These are phyloP conservation scores for Solanum okadae DNA, from an alignment of 257 asterid genomes.

Conservation along the genomic window DNA sequence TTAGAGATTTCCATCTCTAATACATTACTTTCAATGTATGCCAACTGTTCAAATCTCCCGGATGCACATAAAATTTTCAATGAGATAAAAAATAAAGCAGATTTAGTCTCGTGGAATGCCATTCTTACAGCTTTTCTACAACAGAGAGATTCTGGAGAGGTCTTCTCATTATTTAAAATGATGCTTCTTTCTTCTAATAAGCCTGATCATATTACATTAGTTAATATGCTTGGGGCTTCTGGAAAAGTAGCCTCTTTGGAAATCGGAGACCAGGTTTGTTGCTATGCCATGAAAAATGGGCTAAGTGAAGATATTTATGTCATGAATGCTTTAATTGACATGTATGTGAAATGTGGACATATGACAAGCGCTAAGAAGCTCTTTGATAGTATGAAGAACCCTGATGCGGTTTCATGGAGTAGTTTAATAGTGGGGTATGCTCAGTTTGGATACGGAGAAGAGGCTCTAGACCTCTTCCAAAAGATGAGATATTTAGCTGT, in stretches of 20 bases:
- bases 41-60: slow-evolving; percentile 38
- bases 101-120: slow-evolving; percentile 76
- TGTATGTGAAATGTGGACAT: slow-evolving; percentile 72
- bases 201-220: slow-evolving; percentile 49
- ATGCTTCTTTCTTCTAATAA: slow-evolving; percentile 35
- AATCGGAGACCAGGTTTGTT: slow-evolving; percentile 42
- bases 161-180: slow-evolving; percentile 37
- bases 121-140: slow-evolving; percentile 46
- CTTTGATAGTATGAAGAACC: slow-evolving; percentile 33
- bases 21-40: slow-evolving; percentile 56
- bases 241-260: slow-evolving; percentile 48
- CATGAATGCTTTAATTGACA: slow-evolving; percentile 50
- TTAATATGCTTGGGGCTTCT: slow-evolving; percentile 44
- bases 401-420: slow-evolving; percentile 61
- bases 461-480: slow-evolving; percentile 42
- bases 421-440: slow-evolving; percentile 65
- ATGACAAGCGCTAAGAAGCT: slow-evolving; percentile 37
- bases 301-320: slow-evolving; percentile 31
- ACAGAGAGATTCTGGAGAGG: slow-evolving; percentile 31
- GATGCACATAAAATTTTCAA: slow-evolving; percentile 43
- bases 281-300: slow-evolving; percentile 36
- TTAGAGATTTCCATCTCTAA: slow-evolving; percentile 47
- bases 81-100: slow-evolving; percentile 31
- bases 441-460: slow-evolving; percentile 53
- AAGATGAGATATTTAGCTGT: slow-evolving; percentile 41